A percentile compares a stretch with the other conserved stretches of the same genome.
Conservation (phyloP, 2,329 filamentous ascomycete genomes). For the Fusarium transvaalense region DNA sequence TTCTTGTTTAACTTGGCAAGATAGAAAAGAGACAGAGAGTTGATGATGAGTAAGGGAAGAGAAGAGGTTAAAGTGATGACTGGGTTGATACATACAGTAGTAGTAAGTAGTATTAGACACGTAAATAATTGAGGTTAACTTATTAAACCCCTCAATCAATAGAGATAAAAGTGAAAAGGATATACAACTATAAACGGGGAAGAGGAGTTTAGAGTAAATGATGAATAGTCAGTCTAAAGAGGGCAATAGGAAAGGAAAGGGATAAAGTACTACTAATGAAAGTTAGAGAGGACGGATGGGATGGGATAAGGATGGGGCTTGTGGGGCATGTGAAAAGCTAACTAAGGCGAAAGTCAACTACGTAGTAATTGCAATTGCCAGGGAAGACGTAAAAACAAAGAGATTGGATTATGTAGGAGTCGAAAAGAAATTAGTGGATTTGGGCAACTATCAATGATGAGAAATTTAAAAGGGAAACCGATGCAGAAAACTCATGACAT, state of each 20-base stretch:
- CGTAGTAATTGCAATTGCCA: slow-evolving; percentile 28
- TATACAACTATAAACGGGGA: background rate
- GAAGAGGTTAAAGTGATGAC: no score
- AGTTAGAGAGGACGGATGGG: background rate
- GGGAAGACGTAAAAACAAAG: slow-evolving; percentile 12
- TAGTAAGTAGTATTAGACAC: slow-evolving; percentile 1
- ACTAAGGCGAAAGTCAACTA: slow-evolving; percentile 34
- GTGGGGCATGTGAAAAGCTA: slow-evolving; percentile 24
- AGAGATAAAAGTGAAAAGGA: background rate
- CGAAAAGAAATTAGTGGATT: slow-evolving; percentile 21
- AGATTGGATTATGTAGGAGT: slow-evolving; percentile 1
- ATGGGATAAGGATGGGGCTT: background rate
- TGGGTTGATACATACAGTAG: background rate
- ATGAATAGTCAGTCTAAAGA: slow-evolving; percentile 10
- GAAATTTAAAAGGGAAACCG: slow-evolving; percentile 2
- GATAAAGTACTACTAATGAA: slow-evolving; percentile 15
- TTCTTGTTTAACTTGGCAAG: slow-evolving; percentile 39
- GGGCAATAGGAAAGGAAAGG: slow-evolving; percentile 21
- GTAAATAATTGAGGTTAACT: background rate
- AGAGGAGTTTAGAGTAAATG: slow-evolving; percentile 14
- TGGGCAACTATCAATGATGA: background rate
- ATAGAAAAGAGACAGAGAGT: slow-evolving; percentile 4
- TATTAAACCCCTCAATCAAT: background rate
- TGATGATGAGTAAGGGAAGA: background rate
- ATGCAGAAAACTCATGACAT: background rate